phyloP scores from a whole-genome alignment of 2,329 filamentous ascomycete genomes.

The Claviceps pusilla region DNA sequence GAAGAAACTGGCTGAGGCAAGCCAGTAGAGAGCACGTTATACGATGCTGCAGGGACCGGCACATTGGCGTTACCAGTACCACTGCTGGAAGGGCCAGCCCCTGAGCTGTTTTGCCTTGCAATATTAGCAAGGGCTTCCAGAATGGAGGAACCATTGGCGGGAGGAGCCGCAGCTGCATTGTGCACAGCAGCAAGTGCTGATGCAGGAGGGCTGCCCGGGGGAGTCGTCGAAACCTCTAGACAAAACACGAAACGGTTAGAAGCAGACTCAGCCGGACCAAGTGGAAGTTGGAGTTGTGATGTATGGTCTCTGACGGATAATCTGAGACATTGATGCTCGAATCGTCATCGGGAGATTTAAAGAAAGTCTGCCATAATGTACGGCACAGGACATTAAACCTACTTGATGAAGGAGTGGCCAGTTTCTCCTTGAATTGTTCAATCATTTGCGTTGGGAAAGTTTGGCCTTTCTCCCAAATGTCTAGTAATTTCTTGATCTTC shows the following conservation, averaged over 20 bases:
- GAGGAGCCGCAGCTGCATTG: slow-evolving; percentile 21
- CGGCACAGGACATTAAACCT: slow-evolving; percentile 28
- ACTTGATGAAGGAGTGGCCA: slow-evolving; percentile 51
- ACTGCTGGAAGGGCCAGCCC: slow-evolving; percentile 18
- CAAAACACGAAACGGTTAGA: slow-evolving; percentile 2
- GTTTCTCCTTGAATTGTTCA: slow-evolving; percentile 64
- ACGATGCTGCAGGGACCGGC: slow-evolving; percentile 29
- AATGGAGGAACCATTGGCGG: slow-evolving; percentile 44
- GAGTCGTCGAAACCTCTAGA: slow-evolving; percentile 56
- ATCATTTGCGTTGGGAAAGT: slow-evolving; percentile 78
- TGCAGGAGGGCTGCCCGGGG: slow-evolving; percentile 45
- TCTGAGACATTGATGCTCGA: neutral
- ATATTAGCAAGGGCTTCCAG: slow-evolving; percentile 69
- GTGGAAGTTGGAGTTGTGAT: neutral
- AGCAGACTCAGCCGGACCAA: neutral
- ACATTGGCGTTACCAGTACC: slow-evolving; percentile 18
- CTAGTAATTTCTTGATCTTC: slow-evolving; percentile 83
- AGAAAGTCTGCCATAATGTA: neutral
- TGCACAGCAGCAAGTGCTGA: slow-evolving; percentile 27
- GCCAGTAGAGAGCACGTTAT: slow-evolving; percentile 20
- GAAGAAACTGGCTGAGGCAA: slow-evolving; percentile 19
- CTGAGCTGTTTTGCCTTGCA: slow-evolving; percentile 53
- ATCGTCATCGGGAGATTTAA: neutral
- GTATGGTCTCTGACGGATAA: neutral
- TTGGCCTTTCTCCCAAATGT: slow-evolving; percentile 93